Base-by-base conservation (phyloP, 768 basidiomycete species). In the Fomitopsis pulvina region DNA sequence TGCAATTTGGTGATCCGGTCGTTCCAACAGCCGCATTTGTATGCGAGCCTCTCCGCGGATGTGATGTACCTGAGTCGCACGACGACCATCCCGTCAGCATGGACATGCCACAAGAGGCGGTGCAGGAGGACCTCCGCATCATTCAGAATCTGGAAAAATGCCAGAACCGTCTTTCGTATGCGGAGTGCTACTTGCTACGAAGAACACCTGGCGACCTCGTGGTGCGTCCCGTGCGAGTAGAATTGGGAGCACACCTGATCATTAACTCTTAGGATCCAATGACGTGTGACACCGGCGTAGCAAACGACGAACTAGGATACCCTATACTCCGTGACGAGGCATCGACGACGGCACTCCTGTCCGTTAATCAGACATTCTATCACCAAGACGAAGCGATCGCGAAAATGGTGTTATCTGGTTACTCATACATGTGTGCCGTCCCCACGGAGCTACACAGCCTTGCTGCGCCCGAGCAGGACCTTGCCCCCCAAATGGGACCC, bases 231-330 rank as follows among this genome's bases (percentile, higher is more conserved):
- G n/a, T 40, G 18, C 47, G 20, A 22, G 8, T 37, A 5, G 29
- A 22, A 37, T 29, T 16, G 20, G 5, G 29, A 18, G 18, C 5
- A 25, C 27, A 24, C 29, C 47, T 48, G 37, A 48, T 32, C 28
- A 26, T 47, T 25, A 5, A 18, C 22, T 48, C 22, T 22, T 24
- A 59, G 57, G 57, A 59, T 22, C 12, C 51, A 0, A 38, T 54
- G 27, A n/a, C 42, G n/a, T 52, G 47, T 22, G 48, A 45, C 30
- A 11, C 51, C 2, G 50, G 49, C 3, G 41, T 29, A 27, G 40
- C 45, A 2, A 57, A 60, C 43, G 52, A 56, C 7, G 48, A 54
- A 34, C 44, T 58, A n/a, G 59, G 59, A 29, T 54, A 43, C 48
- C 56, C 37, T 30, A 41, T 44, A 20, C 48, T 60, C 11, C 20